Conservation (phyloP, 768 basidiomycete genomes). For the Lactarius quietus region DNA sequence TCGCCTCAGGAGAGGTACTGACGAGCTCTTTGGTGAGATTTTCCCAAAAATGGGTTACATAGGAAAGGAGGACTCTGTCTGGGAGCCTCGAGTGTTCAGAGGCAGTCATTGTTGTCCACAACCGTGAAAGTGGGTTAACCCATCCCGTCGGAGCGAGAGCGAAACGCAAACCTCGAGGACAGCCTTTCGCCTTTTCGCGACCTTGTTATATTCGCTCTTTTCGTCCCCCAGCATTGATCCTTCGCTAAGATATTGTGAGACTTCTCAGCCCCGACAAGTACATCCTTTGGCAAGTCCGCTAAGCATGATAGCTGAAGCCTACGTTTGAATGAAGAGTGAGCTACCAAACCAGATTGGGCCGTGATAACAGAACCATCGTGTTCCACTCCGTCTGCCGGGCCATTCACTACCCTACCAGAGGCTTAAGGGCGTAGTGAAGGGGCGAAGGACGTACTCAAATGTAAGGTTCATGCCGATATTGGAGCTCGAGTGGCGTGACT, state of each 20-base stretch:
- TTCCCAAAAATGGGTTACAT: conserved; percentile 64
- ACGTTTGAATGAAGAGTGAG: neutral
- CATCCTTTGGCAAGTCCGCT: conserved; percentile 90
- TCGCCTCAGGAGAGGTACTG: conserved; percentile 20
- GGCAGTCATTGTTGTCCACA: conserved; percentile 70
- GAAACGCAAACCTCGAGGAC: conserved; percentile 47
- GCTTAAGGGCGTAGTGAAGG: neutral
- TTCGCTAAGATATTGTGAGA: conserved; percentile 49
- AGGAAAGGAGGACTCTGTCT: conserved; percentile 62
- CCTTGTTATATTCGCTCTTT: conserved; percentile 57
- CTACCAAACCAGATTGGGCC: neutral
- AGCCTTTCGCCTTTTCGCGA: conserved; percentile 56
- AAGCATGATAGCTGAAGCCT: conserved; percentile 89
- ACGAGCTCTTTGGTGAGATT: too few species aligned
- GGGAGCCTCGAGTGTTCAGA: conserved; percentile 69
- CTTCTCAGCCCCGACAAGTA: conserved; percentile 58
- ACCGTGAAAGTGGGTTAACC: conserved; percentile 37
- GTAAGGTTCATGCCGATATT: conserved; percentile 69
- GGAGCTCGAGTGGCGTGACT: conserved; percentile 47
- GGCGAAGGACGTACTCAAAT: conserved; percentile 36
- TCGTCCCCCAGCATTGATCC: conserved; percentile 55
- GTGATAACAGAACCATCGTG: conserved; percentile 53
- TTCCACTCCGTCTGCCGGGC: conserved; percentile 51
- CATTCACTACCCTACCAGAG: conserved; percentile 78
- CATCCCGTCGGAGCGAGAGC: neutral